Base-by-base conservation (phyloP, 202 grass and related monocot genomes). In the Bolboschoenoplectus hybrid region DNA sequence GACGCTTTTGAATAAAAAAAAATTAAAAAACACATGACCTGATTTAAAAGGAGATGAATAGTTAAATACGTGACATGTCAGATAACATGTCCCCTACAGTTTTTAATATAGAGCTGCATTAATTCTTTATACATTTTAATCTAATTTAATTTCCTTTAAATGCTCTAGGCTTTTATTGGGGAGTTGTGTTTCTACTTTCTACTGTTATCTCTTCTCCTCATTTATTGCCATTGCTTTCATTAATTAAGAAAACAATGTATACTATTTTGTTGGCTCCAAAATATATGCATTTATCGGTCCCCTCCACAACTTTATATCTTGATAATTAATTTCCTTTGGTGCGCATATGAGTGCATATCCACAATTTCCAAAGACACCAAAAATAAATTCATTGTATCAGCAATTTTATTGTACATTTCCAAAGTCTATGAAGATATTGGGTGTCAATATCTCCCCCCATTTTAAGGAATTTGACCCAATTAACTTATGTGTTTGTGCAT, bases 271-370 rank as follows among this genome's bases (percentile, higher is more conserved):
- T 7, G 46, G 82, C 82, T 70, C 82, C 82, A 84, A 84, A 84
- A 57, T 84, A 71, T 84, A 71, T 84, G 63, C 47, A 71, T 55
- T 57, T 32, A 66, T 84, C 45, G 82, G 82, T 84, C 82, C 82
- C 64, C 82, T 61, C 41, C 47, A 51, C 63, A 53, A 84, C 82
- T 84, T 71, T 53, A 26, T 53, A 34, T 61, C 26, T 84, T 68
- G 5, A 56, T 38, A 84, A 68, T 84, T 69, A 57, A 84, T 84
- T 71, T 56, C 7, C 1, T 60, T 58, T 60, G 75, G 14, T 80
- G 75, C 36, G 35, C 16, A 39, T 84, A 36, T 58, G 35, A 43
- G 51, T 38, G 75, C 75, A 55, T 84, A 9, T 58, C 46, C 65
- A 84, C 82, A 36, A 47, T 84, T 84, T 68, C 36, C 64, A n/a